Evolutionary conservation across 768 basidiomycete species (phyloP), one percentile per base, ranked within the genome.

Genomic region (Podaxis mareebaensis): DNA sequence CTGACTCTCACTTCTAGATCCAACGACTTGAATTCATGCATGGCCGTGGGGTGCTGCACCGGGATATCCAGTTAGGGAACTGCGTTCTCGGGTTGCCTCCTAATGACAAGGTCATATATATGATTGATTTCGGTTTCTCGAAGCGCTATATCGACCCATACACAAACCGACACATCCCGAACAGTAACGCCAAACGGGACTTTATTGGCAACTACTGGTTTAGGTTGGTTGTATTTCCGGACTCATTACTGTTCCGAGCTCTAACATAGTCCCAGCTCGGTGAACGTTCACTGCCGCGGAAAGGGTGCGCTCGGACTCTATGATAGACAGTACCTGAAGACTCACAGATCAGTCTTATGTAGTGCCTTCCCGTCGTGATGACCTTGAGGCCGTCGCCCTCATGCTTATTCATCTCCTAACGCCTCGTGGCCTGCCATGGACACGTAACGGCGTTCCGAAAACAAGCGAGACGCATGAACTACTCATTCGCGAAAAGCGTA

Each of bases 151-250:
- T 92, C 65, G 89, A 93, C 73, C 81, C 82, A 22, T 65, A 72
- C 52, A 90, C 88, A 3, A 79, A 75, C 48, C 81, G 82, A n/a
- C 91, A 93, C 68, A 90, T 93, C 62, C 84, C 85, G 17, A 87
- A 92, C 61, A 87, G 85, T 67, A 85, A 81, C 58, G 75, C 74
- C 33, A 87, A 86, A 70, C 84, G 89, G 46, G 87, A 91, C 68
- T 92, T 93, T 66, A 85, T 92, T 58, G 91, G 91, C 26, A 93
- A 93, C 71, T 93, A 92, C 70, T 93, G 90, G 89, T 93, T 93
- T 71, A 87, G 85, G 77, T 88, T 59, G 63, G 76, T 66, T 3
- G 15, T 12, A 22, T 46, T 24, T 38, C 26, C 48, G 30, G 4
- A 33, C 36, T 17, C 20, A 6, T 26, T 38, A 48, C 49, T 22